These are phyloP conservation scores for Pseudocercospora eumusae DNA, from an alignment of 2,329 filamentous ascomycete species.

Conservation along the genomic window DNA sequence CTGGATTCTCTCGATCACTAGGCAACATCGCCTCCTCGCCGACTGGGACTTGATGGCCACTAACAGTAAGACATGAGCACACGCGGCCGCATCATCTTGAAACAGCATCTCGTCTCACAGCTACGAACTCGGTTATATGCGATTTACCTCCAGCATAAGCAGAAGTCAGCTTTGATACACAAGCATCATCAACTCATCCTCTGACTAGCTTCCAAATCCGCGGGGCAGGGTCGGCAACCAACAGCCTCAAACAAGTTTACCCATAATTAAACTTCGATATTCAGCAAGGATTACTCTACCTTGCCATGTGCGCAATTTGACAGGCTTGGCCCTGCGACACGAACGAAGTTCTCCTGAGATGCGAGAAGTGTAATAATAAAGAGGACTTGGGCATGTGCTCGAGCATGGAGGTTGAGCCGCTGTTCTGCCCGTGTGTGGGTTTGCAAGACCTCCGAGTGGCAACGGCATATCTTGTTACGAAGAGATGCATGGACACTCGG, in stretches of 20 bases:
- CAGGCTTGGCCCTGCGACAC: not conserved
- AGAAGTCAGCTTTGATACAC: conserved; percentile 1
- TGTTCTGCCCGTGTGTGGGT: not conserved
- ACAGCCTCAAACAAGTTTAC: not conserved
- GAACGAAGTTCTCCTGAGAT: not conserved
- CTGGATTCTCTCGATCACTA: not conserved
- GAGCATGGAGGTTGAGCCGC: not conserved
- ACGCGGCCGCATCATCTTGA: not conserved
- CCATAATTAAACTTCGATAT: not conserved
- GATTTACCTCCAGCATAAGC: not conserved
- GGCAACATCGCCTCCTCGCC: not conserved
- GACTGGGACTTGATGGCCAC: too few relatives aligned
- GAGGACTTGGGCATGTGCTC: not conserved
- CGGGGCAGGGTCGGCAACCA: not conserved
- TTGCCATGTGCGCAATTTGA: not conserved
- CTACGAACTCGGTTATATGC: not conserved
- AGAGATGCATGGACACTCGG: not conserved
- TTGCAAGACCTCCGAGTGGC: not conserved
- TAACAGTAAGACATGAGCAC: not conserved
- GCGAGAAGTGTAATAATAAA: too few relatives aligned
- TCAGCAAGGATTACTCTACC: not conserved
- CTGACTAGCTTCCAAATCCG: not conserved
- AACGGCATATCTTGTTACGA: not conserved
- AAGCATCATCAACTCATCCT: not conserved
- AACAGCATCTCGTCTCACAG: not conserved